These are phyloP conservation scores for Calocera viscosa DNA, from an alignment of 768 basidiomycete genomes.

Conservation along the genomic window DNA sequence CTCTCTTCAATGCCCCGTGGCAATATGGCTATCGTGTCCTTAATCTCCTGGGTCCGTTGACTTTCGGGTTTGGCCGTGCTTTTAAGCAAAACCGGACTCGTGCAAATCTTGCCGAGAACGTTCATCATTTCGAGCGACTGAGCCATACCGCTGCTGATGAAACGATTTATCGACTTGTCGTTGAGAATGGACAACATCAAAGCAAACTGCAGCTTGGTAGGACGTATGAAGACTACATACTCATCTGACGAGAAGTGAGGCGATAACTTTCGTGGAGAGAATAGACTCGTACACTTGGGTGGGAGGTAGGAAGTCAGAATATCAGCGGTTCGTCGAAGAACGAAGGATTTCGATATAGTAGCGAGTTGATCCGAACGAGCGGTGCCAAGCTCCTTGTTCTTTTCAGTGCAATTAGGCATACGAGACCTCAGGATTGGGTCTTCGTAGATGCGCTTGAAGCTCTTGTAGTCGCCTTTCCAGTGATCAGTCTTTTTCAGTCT, in stretches of 20 bases:
- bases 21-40: conserved; percentile 16
- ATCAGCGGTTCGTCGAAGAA: conserved; percentile 75
- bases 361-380: conserved; percentile 63
- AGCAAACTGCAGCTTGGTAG: conserved; percentile 66
- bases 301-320: conserved; percentile 75
- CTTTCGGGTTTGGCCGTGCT: conserved; percentile 56
- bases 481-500: not conserved
- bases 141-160: conserved; percentile 58
- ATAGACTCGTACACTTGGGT: conserved; percentile 59
- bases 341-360: conserved; percentile 70
- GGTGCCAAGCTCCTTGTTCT: conserved; percentile 66
- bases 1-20: conserved; percentile 19
- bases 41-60: conserved; percentile 41
- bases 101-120: conserved; percentile 79
- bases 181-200: conserved; percentile 69
- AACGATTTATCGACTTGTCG: conserved; percentile 51
- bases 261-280: not conserved
- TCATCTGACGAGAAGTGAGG: conserved; percentile 48
- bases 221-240: conserved; percentile 94
- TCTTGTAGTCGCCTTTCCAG: conserved; percentile 53
- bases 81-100: conserved; percentile 66
- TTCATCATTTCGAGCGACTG: conserved; percentile 71
- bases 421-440: conserved; percentile 76
- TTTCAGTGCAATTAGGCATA: conserved; percentile 54
- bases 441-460: conserved; percentile 75